Evolutionary conservation across 169 alveolate genomes (phyloP).

Genomic region (Plasmodium inui): DNA sequence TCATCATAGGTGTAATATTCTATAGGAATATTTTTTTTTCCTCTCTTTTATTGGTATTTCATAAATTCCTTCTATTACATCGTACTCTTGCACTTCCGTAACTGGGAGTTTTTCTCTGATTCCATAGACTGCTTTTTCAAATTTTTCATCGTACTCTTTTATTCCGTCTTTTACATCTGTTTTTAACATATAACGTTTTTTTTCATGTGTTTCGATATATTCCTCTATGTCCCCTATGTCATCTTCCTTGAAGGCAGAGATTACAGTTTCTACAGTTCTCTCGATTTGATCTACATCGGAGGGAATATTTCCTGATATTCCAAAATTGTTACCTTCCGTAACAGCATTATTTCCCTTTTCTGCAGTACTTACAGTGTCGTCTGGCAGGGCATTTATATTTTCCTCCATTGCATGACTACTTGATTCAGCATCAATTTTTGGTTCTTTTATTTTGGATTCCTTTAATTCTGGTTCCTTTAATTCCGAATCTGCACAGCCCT

Average conservation of each 20-base stretch:
- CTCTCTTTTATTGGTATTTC: neutral
- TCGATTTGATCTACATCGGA: neutral
- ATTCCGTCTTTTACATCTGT: neutral
- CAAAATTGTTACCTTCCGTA: neutral
- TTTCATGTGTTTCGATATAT: conserved; percentile 5
- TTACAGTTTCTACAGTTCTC: neutral
- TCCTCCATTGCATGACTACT: neutral
- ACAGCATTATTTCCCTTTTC: neutral
- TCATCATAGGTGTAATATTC: neutral
- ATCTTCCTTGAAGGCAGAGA: conserved; percentile 2
- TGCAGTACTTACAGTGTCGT: neutral
- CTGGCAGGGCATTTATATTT: neutral
- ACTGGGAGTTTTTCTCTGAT: conserved; percentile 17
- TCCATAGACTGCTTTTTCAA: conserved; percentile 7
- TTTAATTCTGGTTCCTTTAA: neutral
- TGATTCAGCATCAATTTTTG: neutral
- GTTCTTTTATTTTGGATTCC: neutral
- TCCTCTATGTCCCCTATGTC: neutral
- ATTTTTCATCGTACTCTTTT: neutral
- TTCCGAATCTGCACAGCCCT: neutral
- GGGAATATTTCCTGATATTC: neutral
- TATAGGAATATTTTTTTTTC: neutral
- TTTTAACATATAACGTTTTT: neutral
- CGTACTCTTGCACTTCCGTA: neutral
- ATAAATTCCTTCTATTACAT: neutral